phyloP scores from a whole-genome alignment of 176 grass and related monocot genomes.

The Eragrostis curvula region DNA sequence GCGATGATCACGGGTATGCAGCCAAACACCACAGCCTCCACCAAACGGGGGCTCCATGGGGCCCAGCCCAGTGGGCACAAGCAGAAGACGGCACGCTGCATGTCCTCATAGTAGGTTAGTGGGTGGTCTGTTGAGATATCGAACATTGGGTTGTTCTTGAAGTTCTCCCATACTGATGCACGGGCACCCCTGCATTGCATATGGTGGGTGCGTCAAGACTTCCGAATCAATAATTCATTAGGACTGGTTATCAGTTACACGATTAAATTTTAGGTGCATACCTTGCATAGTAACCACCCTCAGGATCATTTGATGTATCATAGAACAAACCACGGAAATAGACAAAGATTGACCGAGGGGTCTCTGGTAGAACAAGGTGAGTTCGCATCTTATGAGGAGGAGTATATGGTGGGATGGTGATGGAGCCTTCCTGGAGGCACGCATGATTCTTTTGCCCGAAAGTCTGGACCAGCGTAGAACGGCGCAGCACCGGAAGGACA shows the following conservation, averaged over 20 bases:
- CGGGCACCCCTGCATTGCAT: too few species aligned
- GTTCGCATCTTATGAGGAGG: slow-evolving; percentile 67
- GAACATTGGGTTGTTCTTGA: too few species aligned
- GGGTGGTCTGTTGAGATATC: too few species aligned
- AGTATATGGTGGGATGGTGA: slow-evolving; percentile 67
- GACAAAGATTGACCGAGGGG: slow-evolving; percentile 64
- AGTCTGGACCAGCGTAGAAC: slow-evolving; percentile 60
- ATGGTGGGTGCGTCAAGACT: slow-evolving; percentile 13
- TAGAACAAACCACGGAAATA: slow-evolving; percentile 73
- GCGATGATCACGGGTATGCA: too few species aligned
- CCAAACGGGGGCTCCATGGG: too few species aligned
- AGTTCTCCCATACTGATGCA: too few species aligned
- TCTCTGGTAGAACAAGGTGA: slow-evolving; percentile 56
- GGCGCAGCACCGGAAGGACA: slow-evolving; percentile 63
- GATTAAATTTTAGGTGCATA: slow-evolving; percentile 16
- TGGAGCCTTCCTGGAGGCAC: slow-evolving; percentile 64
- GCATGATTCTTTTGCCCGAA: slow-evolving; percentile 76
- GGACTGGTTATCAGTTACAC: not conserved
- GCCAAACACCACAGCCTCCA: too few species aligned
- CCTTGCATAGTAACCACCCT: too few species aligned
- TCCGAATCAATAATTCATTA: not conserved
- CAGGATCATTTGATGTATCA: slow-evolving; percentile 59
- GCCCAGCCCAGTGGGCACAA: too few species aligned
- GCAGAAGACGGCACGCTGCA: too few species aligned
- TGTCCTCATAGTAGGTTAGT: too few species aligned